Evolutionary conservation across 306 rosid genomes (phyloP).

Genomic region (Prinsepia uniflora): DNA sequence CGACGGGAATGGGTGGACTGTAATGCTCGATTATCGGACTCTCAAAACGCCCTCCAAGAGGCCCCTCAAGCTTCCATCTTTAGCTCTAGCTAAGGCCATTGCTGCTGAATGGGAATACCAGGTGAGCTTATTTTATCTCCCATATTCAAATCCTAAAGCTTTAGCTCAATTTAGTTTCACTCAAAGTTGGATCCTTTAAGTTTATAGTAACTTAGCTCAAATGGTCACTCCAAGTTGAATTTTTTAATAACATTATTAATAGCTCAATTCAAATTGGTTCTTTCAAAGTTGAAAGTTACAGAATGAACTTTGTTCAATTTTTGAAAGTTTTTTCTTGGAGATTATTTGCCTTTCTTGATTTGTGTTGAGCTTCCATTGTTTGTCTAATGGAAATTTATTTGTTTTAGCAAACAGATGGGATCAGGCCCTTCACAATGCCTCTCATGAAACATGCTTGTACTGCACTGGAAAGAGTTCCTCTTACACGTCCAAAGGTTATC

Average conservation of each 20-base stretch:
- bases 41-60: slow-evolving; percentile 80
- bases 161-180: not conserved
- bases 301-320: not conserved
- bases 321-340: not conserved
- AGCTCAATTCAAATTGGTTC: not conserved
- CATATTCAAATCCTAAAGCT: not conserved
- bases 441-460: slow-evolving; percentile 94
- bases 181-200: not conserved
- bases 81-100: slow-evolving; percentile 75
- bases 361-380: not conserved
- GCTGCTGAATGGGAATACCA: slow-evolving; percentile 96
- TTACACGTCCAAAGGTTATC: slow-evolving; percentile 67
- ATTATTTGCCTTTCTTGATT: not conserved
- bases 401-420: slow-evolving; percentile 75
- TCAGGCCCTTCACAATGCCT: slow-evolving; percentile 96
- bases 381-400: slow-evolving; percentile 22
- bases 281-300: not conserved
- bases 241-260: not conserved
- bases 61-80: slow-evolving; percentile 77
- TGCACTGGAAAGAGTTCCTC: slow-evolving; percentile 87
- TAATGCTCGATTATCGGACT: slow-evolving; percentile 90
- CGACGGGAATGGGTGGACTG: slow-evolving; percentile 80
- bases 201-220: slow-evolving; percentile 5
- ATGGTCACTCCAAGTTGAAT: not conserved
- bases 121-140: slow-evolving; percentile 26